A percentile compares a stretch with the other conserved stretches of the same genome.
Evolutionary conservation across 164 flowering plant species (phyloP).

Genomic region (Liriodendron chinense): DNA sequence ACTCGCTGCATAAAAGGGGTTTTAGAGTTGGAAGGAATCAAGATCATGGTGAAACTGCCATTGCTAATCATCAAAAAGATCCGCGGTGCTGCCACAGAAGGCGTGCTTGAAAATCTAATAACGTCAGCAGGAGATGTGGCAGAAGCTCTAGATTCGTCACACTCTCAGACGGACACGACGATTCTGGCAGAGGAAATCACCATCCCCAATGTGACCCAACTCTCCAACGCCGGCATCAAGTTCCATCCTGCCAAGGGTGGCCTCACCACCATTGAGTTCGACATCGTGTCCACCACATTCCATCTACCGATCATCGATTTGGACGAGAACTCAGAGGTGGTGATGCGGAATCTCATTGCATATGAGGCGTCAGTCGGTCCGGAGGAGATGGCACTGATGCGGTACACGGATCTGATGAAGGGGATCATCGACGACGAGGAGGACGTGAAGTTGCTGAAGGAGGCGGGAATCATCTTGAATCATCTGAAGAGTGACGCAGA

Average conservation of each 20-base stretch:
- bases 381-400: not conserved
- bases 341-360: conserved; percentile 7
- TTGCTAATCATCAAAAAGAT: not conserved
- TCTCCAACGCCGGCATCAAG: not conserved
- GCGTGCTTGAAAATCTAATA: not conserved
- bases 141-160: not conserved
- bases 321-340: conserved; percentile 12
- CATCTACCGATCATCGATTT: conserved; percentile 10
- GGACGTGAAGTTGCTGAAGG: conserved; percentile 9
- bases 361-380: conserved; percentile 7
- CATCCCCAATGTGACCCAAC: conserved; percentile 10
- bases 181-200: conserved; percentile 8
- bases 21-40: not conserved
- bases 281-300: conserved; percentile 1
- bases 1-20: not conserved
- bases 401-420: conserved; percentile 11
- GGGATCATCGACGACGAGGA: conserved; percentile 9
- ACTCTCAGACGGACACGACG: not conserved
- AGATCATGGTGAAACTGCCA: not conserved
- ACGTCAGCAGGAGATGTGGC: not conserved
- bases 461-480: conserved; percentile 6
- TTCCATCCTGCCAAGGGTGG: conserved; percentile 6
- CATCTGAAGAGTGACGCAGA: conserved; percentile 2
- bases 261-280: conserved; percentile 10
- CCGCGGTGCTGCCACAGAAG: not conserved